A percentile compares a stretch with the other conserved stretches of the same genome.
Conservation (phyloP, 2,329 filamentous ascomycete species). For the Hypoxylon sp. region DNA sequence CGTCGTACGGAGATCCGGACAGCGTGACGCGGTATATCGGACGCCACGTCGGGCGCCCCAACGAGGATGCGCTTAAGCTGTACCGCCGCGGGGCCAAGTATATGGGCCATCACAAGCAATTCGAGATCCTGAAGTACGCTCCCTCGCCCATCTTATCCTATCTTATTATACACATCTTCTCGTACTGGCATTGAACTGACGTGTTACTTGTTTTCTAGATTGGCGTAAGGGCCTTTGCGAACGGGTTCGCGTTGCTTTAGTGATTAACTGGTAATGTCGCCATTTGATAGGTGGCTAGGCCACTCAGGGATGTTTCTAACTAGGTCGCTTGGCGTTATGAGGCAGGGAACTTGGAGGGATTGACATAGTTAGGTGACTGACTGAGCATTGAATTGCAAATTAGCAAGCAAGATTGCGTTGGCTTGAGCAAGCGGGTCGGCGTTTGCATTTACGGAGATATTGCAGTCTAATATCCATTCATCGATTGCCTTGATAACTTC, state of each 20-base stretch:
- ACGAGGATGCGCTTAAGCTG: slow-evolving; percentile 72
- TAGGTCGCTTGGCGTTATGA: not conserved
- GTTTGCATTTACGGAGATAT: not conserved
- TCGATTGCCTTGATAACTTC: not conserved
- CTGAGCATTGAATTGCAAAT: not conserved
- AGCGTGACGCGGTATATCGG: slow-evolving; percentile 73
- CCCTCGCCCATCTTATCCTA: slow-evolving; percentile 2
- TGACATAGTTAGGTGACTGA: not conserved
- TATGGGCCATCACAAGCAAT: slow-evolving; percentile 79
- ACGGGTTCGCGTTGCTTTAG: not conserved
- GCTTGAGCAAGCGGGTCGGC: not conserved
- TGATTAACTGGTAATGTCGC: not conserved
- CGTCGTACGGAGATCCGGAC: slow-evolving; percentile 80
- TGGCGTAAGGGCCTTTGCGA: not conserved
- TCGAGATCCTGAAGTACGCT: slow-evolving; percentile 82
- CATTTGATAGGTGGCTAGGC: not conserved
- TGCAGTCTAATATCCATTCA: not conserved
- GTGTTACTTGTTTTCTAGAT: not conserved
- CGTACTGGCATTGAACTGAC: slow-evolving; percentile 5
- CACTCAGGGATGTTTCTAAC: not conserved
- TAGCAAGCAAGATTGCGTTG: slow-evolving; percentile 6
- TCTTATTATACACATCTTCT: not conserved
- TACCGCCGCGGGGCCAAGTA: slow-evolving; percentile 81
- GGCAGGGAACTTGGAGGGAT: not conserved
- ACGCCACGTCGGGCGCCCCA: slow-evolving; percentile 60